Evolutionary conservation across 2,329 filamentous ascomycete species (phyloP).

Genomic region (Aureobasidium namibiae): DNA sequence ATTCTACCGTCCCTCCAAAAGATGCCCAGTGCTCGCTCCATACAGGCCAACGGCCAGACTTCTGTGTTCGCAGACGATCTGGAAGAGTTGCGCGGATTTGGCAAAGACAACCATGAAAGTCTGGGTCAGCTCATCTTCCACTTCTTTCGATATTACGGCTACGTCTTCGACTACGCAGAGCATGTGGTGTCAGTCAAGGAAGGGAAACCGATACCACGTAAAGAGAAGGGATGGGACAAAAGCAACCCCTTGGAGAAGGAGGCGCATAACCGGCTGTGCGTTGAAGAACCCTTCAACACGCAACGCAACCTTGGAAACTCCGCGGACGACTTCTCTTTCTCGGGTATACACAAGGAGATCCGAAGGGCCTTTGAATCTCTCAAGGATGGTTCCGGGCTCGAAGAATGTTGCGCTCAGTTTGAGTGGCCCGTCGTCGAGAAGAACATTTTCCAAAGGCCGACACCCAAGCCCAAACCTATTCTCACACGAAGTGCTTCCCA

Average conservation of each 20-base stretch:
- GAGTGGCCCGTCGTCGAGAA: conserved; percentile 78
- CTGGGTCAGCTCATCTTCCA: conserved; percentile 83
- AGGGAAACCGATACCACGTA: conserved; percentile 69
- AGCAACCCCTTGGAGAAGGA: conserved; percentile 38
- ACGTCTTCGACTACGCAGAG: conserved; percentile 85
- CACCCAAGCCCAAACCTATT: conserved; percentile 48
- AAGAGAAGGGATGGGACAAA: conserved; percentile 81
- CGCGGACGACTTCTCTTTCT: conserved; percentile 88
- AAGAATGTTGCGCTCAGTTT: conserved; percentile 79
- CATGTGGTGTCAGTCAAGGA: conserved; percentile 76
- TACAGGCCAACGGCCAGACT: conserved; percentile 55
- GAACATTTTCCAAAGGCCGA: conserved; percentile 44
- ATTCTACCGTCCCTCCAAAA: conserved; percentile 82
- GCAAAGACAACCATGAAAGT: conserved; percentile 70
- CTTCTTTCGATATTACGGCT: conserved; percentile 91
- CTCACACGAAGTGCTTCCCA: conserved; percentile 41
- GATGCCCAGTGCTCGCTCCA: conserved; percentile 52
- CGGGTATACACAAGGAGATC: conserved; percentile 82
- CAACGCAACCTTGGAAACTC: conserved; percentile 89
- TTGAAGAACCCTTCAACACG: conserved; percentile 94
- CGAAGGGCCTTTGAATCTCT: conserved; percentile 80
- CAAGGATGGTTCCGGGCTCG: conserved; percentile 63
- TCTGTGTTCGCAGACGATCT: conserved; percentile 85
- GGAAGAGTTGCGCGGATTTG: conserved; percentile 63
- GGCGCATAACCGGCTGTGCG: conserved; percentile 67